These are phyloP conservation scores for Penicillium cosmopolitanum DNA, from an alignment of 495 filamentous ascomycete genomes.

Conservation along the genomic window DNA sequence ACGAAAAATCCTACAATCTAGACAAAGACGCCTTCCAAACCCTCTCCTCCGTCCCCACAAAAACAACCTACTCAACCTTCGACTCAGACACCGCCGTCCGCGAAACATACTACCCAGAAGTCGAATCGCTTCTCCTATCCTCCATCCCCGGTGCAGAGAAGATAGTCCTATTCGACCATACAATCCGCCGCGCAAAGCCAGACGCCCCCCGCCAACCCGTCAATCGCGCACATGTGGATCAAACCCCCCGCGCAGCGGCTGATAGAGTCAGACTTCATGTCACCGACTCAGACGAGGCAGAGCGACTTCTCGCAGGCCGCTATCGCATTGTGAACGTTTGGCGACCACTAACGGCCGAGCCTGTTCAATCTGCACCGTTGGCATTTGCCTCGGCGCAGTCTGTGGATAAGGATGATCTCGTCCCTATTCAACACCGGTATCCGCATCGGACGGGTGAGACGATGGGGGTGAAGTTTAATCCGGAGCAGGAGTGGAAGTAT, in stretches of 20 bases:
- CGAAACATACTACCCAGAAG: constrained; percentile 79
- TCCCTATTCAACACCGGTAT: constrained; percentile 76
- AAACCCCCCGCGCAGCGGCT: constrained; percentile 65
- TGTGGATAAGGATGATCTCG: constrained; percentile 60
- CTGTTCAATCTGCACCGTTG: constrained; percentile 70
- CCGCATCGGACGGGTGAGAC: constrained; percentile 74
- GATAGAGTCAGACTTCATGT: constrained; percentile 70
- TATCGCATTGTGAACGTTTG: constrained; percentile 90
- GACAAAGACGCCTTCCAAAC: constrained; percentile 75
- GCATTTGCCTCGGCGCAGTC: constrained; percentile 68
- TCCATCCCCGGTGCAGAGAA: constrained; percentile 63
- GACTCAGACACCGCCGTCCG: constrained; percentile 64
- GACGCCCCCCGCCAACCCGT: constrained; percentile 65
- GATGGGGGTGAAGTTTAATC: constrained; percentile 66
- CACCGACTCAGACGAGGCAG: constrained; percentile 57
- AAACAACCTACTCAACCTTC: constrained; percentile 60
- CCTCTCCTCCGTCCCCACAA: constrained; percentile 51
- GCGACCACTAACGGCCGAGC: constrained; percentile 70
- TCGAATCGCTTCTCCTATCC: constrained; percentile 65
- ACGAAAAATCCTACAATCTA: constrained; percentile 64
- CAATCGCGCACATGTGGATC: constrained; percentile 78
- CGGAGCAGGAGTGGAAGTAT: constrained; percentile 73
- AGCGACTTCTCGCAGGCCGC: constrained; percentile 58
- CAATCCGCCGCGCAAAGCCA: constrained; percentile 67
- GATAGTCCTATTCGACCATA: constrained; percentile 88